Percentiles rank a stretch among this genome's conserved stretches.
Evolutionary conservation across 192 early-diverging fungal species (phyloP).

Genomic region (Umbelopsis sp.): DNA sequence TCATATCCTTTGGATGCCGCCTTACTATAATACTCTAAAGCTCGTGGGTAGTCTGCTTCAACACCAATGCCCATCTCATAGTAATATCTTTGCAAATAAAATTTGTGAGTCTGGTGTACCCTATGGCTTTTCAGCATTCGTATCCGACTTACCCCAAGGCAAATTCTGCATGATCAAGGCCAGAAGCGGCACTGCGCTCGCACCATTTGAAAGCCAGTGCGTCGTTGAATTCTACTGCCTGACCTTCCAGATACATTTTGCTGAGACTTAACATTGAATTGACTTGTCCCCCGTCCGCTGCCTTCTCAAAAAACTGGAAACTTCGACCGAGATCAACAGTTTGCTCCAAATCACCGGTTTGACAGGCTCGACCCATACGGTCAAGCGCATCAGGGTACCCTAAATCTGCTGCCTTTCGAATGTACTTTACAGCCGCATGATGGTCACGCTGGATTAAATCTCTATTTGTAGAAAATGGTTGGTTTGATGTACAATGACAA

Average conservation of each 20-base stretch:
- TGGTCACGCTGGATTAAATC: conserved; percentile 73
- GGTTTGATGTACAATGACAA: background rate
- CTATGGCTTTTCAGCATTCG: background rate
- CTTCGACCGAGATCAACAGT: conserved; percentile 66
- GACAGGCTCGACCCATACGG: conserved; percentile 79
- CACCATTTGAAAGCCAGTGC: conserved; percentile 82
- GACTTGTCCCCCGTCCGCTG: conserved; percentile 76
- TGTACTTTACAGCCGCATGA: conserved; percentile 72
- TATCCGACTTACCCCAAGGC: conserved; percentile 75
- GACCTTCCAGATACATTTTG: conserved; percentile 84
- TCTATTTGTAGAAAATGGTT: conserved; percentile 3
- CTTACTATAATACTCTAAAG: conserved; percentile 37
- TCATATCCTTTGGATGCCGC: conserved; percentile 40
- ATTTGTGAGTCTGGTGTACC: background rate
- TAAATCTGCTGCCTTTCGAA: conserved; percentile 72
- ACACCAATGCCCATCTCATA: conserved; percentile 42
- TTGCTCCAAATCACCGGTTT: conserved; percentile 76
- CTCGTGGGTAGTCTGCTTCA: conserved; percentile 27
- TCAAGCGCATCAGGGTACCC: conserved; percentile 76
- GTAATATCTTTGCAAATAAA: conserved; percentile 29
- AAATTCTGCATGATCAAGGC: conserved; percentile 80
- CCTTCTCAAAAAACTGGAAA: conserved; percentile 79
- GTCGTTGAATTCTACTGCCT: conserved; percentile 69
- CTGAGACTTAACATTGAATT: conserved; percentile 88
- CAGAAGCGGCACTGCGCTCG: conserved; percentile 76